Base-by-base conservation (phyloP, 495 filamentous ascomycete genomes). In the Penicillium antarcticum region DNA sequence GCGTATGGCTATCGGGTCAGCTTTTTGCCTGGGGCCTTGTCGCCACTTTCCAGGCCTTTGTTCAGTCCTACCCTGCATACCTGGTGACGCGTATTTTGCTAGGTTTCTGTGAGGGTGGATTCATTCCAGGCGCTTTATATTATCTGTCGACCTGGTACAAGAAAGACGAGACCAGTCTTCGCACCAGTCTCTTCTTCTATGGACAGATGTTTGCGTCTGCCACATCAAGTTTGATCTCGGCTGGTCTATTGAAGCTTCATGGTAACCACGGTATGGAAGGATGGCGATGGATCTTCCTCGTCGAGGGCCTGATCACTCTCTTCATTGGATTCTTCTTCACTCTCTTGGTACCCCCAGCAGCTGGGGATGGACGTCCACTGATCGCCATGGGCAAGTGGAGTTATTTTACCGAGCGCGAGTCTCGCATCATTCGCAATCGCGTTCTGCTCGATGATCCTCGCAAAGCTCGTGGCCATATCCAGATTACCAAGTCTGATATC, bases 271-370 rank as follows among this genome's bases (percentile, higher is more conserved):
- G 77, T 1, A 52, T 82, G 5, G 60, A 70, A 3, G 82, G 83
- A 0, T 87, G 83, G 83, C 73, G 77, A 47, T 86, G 83, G 83
- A 71, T 87, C 4, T 85, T 85, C 61, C 57, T 82, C 74, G 74
- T 82, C 29, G 80, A 83, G 53, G 80, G 80, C 8, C 38, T 75
- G 2, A 75, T 83, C 37, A 83, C 80, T 5, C 62, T 84, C 9
- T 63, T 73, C 41, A 71, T 77, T 12, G 80, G 71, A 4, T 54
- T 78, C 21, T 33, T 79, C 10, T 81, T 84, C 56, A 65, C 77
- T 26, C 63, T 73, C 1, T 49, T 80, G 10, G 71, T 82, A 5
- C 80, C 81, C 0, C 62, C 68, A 1, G 64, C 62, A 1, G 68
- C 65, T 0, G 69, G 66, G 4, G 67, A 77, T 19, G 68, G 72